Evolutionary conservation across 176 grass and related monocot species (phyloP).

Genomic region (Oryza meyeriana): DNA sequence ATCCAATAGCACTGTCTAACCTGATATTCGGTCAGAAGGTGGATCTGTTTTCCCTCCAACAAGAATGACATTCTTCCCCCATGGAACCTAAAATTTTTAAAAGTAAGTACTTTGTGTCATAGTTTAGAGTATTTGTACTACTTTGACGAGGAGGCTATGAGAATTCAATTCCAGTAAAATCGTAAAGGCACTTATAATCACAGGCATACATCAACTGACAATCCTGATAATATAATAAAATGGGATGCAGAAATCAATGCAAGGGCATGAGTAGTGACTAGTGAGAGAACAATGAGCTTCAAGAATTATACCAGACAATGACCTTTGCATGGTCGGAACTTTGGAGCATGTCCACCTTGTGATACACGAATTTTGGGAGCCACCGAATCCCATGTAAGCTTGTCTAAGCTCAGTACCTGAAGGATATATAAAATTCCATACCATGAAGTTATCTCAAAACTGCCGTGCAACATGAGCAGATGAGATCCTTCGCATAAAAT

Average conservation of each 20-base stretch:
- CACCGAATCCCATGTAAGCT: slow-evolving; percentile 71
- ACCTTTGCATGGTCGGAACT: slow-evolving; percentile 85
- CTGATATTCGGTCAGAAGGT: slow-evolving; percentile 69
- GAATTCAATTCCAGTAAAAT: slow-evolving; percentile 5
- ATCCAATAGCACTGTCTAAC: slow-evolving; percentile 43
- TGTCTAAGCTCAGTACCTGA: slow-evolving; percentile 92
- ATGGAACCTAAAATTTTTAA: slow-evolving; percentile 58
- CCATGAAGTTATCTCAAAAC: slow-evolving; percentile 21
- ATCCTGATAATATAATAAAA: neutral
- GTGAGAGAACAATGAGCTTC: slow-evolving; percentile 26
- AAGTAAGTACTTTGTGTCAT: neutral
- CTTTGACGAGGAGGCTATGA: neutral
- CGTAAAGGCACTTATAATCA: neutral
- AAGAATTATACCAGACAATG: slow-evolving; percentile 84
- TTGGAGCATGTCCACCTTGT: slow-evolving; percentile 43
- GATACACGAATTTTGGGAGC: slow-evolving; percentile 61
- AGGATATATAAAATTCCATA: slow-evolving; percentile 33
- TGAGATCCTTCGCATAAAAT: neutral
- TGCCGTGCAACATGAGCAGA: neutral
- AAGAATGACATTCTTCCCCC: slow-evolving; percentile 88
- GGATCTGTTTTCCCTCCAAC: slow-evolving; percentile 93
- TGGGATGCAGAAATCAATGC: neutral
- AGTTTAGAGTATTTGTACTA: neutral
- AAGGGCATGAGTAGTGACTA: neutral
- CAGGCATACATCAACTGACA: neutral